Base-by-base conservation (phyloP, 148 eudicot genomes). In the Diospyros lotus region DNA sequence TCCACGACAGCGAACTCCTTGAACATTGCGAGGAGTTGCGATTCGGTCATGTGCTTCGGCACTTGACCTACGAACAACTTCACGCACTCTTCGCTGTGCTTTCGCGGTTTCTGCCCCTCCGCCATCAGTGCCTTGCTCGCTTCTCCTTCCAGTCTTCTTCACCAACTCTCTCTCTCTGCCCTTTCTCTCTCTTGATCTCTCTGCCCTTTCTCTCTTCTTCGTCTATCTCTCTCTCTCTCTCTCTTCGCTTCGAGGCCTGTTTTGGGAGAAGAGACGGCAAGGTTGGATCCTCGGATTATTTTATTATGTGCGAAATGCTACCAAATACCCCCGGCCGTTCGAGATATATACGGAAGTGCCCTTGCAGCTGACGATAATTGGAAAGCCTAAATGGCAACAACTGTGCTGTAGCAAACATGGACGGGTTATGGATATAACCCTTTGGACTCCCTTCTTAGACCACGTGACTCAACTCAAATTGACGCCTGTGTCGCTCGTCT, bases 31-130 rank as follows among this genome's bases (percentile, higher is more conserved):
- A 87, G 76, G 5, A 93, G 88, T 73, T 93, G 87, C 38, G 77
- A 73, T 79, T 93, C 98, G 2, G 86, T 84, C 89, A 89, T 85
- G 58, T 88, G 87, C 86, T 93, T 93, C 28, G 98, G 98, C 9
- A 91, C 89, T 89, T 93, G 98, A 70, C 98, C 98, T 38, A 91
- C 98, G 81, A 93, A 93, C 82, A 91, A 78, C 85, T 93, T 93
- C 82, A 93, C 98, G 83, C 92, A 86, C 48, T 91, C 98, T 55
- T 84, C 98, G 70, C 89, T 76, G 68, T 85, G 84, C 54, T 75
- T 78, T 60, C 74, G 71, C 83, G 45, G 69, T 17, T 53, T 41
- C 38, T 78, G 67, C 69, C 67, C 85, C 73, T 89, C 89, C 87
- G 86, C 90, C 94, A 88, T 88, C 78, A 84, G 77, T 73, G 82